Conservation (phyloP, 345 rosid genomes). For the Camelina laxa region DNA sequence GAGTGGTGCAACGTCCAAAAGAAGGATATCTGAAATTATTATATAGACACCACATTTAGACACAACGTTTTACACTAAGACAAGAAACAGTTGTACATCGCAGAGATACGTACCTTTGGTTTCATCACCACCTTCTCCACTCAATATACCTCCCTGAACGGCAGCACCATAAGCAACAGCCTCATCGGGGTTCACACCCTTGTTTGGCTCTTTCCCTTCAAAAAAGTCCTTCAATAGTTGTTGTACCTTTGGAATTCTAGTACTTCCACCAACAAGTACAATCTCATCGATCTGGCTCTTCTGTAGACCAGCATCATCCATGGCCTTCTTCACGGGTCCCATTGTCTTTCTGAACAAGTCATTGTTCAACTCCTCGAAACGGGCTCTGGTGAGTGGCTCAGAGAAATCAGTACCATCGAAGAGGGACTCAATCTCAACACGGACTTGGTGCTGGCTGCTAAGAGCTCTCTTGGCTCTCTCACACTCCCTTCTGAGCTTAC, state of each 20-base stretch:
- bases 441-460: constrained; percentile 99
- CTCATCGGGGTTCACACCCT: constrained; percentile 99
- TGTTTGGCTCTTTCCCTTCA: constrained; percentile 97
- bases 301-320: constrained; percentile 93
- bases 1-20: constrained; percentile 93
- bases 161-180: constrained; percentile 99
- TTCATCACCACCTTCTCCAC: constrained; percentile 99
- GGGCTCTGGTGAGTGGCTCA: constrained; percentile 97
- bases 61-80: neutral
- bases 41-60: neutral
- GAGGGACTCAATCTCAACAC: constrained; percentile 97
- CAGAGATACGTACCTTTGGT: constrained; percentile 74
- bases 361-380: constrained; percentile 96
- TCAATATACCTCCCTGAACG: constrained; percentile 95
- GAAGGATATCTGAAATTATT: constrained; percentile 77
- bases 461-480: constrained; percentile 99
- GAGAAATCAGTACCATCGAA: constrained; percentile 92
- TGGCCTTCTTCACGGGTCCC: constrained; percentile 99
- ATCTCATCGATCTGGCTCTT: constrained; percentile 96
- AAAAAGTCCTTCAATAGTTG: constrained; percentile 96
- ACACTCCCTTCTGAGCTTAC: constrained; percentile 89
- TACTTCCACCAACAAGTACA: constrained; percentile 98
- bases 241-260: constrained; percentile 98
- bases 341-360: constrained; percentile 97
- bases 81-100: neutral